These are phyloP conservation scores for Xylaria nigripes DNA, from an alignment of 495 filamentous ascomycete species.

Conservation along the genomic window DNA sequence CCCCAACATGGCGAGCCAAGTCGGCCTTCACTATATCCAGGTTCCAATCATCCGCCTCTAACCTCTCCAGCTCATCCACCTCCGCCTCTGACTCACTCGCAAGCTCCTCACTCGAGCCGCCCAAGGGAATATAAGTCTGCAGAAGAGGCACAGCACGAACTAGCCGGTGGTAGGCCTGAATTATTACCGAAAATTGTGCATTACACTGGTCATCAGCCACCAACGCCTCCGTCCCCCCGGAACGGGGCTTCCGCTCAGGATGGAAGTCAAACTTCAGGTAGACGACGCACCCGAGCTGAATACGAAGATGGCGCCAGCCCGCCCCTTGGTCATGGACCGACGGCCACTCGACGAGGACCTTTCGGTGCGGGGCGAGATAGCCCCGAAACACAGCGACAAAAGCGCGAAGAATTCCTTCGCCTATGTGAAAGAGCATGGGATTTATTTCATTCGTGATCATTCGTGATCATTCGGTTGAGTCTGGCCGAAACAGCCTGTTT, in stretches of 20 bases:
- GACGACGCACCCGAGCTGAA: constrained; percentile 72
- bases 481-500: constrained; percentile 13
- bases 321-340: constrained; percentile 56
- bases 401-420: constrained; percentile 88
- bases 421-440: constrained; percentile 92
- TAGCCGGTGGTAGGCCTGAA: constrained; percentile 86
- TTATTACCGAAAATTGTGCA: constrained; percentile 88
- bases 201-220: constrained; percentile 83
- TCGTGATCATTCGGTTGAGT: constrained; percentile 48
- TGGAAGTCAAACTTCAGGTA: constrained; percentile 44
- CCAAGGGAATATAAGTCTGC: constrained; percentile 88
- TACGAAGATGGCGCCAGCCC: constrained; percentile 85
- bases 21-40: constrained; percentile 24
- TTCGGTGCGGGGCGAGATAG: constrained; percentile 74
- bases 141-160: constrained; percentile 83
- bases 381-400: constrained; percentile 72
- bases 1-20: constrained; percentile 50
- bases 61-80: constrained; percentile 64
- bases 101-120: constrained; percentile 43
- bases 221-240: constrained; percentile 84
- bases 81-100: constrained; percentile 38
- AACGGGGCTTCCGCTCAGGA: constrained; percentile 28
- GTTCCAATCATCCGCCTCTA: constrained; percentile 67
- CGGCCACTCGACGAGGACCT: constrained; percentile 52
- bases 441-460: constrained; percentile 91